A percentile compares a stretch with the other conserved stretches of the same genome.
Evolutionary conservation across 2,329 filamentous ascomycete species (phyloP).

Genomic region (Sclerotinia borealis): DNA sequence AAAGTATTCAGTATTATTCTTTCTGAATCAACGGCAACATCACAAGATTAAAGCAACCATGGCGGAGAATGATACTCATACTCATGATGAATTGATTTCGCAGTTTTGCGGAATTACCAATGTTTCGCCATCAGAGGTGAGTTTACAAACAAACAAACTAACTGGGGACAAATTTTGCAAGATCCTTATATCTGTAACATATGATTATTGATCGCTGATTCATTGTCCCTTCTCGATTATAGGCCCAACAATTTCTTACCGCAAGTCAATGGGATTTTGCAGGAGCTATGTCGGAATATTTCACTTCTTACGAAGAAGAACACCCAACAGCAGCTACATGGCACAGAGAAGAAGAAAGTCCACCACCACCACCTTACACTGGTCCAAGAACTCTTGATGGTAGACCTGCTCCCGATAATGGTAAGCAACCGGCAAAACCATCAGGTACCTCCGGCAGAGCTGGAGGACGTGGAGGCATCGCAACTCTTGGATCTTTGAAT

Average conservation of each 20-base stretch:
- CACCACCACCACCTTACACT: constrained; percentile 42
- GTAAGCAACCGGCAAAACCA: constrained; percentile 5
- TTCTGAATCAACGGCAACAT: constrained; percentile 20
- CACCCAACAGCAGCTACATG: constrained; percentile 39
- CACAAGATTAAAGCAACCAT: constrained; percentile 28
- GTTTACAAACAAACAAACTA: no score
- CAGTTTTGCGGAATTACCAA: constrained; percentile 54
- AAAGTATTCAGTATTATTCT: no score
- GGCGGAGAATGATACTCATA: constrained; percentile 34
- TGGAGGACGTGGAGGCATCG: constrained; percentile 42
- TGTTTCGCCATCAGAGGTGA: constrained; percentile 42
- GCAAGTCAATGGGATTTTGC: constrained; percentile 62
- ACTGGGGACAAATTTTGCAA: no score
- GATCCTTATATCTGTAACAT: neutral
- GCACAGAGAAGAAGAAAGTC: constrained; percentile 37
- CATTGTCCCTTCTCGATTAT: neutral
- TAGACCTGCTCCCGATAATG: constrained; percentile 44
- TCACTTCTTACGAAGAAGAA: constrained; percentile 48
- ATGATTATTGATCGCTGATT: neutral
- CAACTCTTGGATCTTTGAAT: constrained; percentile 48
- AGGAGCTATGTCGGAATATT: constrained; percentile 57
- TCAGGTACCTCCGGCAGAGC: constrained; percentile 22
- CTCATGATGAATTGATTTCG: constrained; percentile 41
- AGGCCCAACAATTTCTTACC: constrained; percentile 64
- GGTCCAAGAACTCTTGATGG: constrained; percentile 59